Base-by-base conservation (phyloP, 2,329 filamentous ascomycete species). In the Pseudopyrenochaeta lycopersici region DNA sequence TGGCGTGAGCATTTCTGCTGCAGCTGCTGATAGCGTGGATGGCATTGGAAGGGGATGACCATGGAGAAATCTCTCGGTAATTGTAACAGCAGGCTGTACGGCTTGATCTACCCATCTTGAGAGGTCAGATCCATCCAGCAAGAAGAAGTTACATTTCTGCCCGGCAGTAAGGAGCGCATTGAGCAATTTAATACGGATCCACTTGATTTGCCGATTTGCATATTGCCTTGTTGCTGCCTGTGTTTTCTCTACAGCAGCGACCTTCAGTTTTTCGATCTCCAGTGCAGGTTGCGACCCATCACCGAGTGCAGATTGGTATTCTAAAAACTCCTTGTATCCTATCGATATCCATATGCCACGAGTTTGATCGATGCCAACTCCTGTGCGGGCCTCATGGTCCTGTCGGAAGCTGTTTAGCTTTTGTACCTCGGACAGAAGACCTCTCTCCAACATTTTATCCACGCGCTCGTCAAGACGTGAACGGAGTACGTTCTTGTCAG, bases 331-430 rank as follows among this genome's bases (percentile, higher is more conserved):
- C 72, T 96, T 97, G 77, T 92, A 97, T 1, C 95, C 95, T 57
- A 99, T 99, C 1, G 93, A 95, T 47, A 96, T 90, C 92, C 94
- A 99, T 38, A 99, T 96, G 0, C 95, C 96, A 47, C 88, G 87
- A 1, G 85, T 90, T 60, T 86, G 83, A 68, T 98, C 92, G 1
- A 95, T 76, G 0, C 75, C 60, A 1, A 80, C 74, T 0, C 86
- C 88, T 4, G 62, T 65, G 1, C 78, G 67, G 0, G 77, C 70
- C 42, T 78, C 71, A 48, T 82, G 75, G 4, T 75, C 62, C 14
- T 77, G 64, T 2, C 84, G 75, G 54, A 84, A 82, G 1, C 76
- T 69, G 11, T 79, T 78, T 64, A 90, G 81, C 1, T 72, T 77
- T 33, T 80, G 69, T 0, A 89, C 86, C 74, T 91, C 89, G 1